Evolutionary conservation across 345 rosid species (phyloP).

Genomic region (Arabidopsis arenosa): DNA sequence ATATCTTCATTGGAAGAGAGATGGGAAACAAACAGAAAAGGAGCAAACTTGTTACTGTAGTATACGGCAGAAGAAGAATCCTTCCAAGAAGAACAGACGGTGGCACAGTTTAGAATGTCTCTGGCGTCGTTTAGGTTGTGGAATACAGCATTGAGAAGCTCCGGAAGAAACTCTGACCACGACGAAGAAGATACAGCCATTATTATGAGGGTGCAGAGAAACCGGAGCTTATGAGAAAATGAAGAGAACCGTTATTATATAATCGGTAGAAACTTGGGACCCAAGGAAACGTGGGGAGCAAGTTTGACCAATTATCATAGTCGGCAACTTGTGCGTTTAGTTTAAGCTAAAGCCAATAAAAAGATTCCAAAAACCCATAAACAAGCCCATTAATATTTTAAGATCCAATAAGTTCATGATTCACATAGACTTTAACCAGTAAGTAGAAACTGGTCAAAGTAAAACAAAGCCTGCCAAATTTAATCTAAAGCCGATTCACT

Average conservation of each 20-base stretch:
- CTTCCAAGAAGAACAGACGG: conserved; percentile 37
- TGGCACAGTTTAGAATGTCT: conserved; percentile 30
- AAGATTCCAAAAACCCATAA: neutral
- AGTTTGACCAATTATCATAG: neutral
- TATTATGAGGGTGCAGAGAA: neutral
- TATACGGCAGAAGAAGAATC: conserved; percentile 27
- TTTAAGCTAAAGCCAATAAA: neutral
- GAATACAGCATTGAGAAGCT: conserved; percentile 29
- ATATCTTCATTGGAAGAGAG: conserved; percentile 15
- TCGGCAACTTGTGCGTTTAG: neutral
- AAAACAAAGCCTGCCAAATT: conserved; percentile 23
- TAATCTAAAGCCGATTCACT: conserved; percentile 28
- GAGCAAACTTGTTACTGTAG: conserved; percentile 33
- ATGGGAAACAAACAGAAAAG: conserved; percentile 29
- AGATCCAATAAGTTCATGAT: conserved; percentile 21
- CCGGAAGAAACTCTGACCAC: conserved; percentile 39
- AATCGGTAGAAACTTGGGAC: neutral
- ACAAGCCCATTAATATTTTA: conserved; percentile 23
- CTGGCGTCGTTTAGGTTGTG: conserved; percentile 4
- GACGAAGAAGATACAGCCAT: conserved; percentile 18
- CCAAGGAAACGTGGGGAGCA: conserved; percentile 1
- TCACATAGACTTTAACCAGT: conserved; percentile 21
- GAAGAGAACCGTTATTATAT: neutral
- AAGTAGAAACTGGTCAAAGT: conserved; percentile 9
- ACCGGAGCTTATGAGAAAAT: neutral